Conservation (phyloP, 805 yeast species). For the Hanseniaspora meyeri region DNA sequence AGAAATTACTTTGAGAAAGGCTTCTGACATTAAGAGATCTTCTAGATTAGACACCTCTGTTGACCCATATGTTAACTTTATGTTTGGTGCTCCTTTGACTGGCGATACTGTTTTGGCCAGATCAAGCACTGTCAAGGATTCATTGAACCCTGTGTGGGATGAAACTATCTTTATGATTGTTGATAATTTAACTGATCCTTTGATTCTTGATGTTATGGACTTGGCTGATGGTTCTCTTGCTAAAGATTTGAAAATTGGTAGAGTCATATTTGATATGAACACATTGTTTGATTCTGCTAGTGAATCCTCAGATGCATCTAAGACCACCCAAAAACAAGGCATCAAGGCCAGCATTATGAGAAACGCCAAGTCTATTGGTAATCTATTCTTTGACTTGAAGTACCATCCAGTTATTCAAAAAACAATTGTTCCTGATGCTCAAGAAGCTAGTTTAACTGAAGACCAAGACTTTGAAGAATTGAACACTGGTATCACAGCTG, state of each 20-base stretch:
- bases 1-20: slow-evolving; percentile 53
- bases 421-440: slow-evolving; percentile 63
- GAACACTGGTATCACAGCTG: slow-evolving; percentile 79
- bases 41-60: slow-evolving; percentile 60
- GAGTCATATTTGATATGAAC: slow-evolving; percentile 37
- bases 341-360: slow-evolving; percentile 31
- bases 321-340: slow-evolving; percentile 3
- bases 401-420: slow-evolving; percentile 60
- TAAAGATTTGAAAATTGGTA: slow-evolving; percentile 73
- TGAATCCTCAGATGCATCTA: slow-evolving; percentile 3
- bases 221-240: slow-evolving; percentile 51
- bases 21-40: slow-evolving; percentile 56
- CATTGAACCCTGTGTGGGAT: slow-evolving; percentile 70
- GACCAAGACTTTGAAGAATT: slow-evolving; percentile 35
- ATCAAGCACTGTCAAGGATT: slow-evolving; percentile 56
- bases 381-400: slow-evolving; percentile 53
- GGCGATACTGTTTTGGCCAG: slow-evolving; percentile 31
- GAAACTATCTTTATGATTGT: slow-evolving; percentile 63
- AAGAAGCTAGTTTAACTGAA: slow-evolving; percentile 50
- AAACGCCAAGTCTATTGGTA: slow-evolving; percentile 77
- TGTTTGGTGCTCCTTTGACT: slow-evolving; percentile 38
- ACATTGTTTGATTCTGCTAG: slow-evolving; percentile 34
- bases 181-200: slow-evolving; percentile 68
- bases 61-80: slow-evolving; percentile 77
- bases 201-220: slow-evolving; percentile 59